phyloP scores from a whole-genome alignment of 2,329 filamentous ascomycete genomes.

The Gliomastix tumulicola region DNA sequence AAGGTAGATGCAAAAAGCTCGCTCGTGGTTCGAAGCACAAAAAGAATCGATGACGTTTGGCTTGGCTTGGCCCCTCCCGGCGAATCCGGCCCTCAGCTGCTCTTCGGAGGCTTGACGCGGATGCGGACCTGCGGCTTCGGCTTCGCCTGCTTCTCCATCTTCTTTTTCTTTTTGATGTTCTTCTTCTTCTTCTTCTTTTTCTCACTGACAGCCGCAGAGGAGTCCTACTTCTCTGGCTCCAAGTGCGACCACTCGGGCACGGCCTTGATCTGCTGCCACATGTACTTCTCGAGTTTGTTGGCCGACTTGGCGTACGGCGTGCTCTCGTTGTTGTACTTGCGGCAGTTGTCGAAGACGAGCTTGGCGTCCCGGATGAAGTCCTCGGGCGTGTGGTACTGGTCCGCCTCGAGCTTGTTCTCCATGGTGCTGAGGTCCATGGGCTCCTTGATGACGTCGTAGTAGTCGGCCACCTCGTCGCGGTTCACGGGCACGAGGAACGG shows the following conservation, averaged over 20 bases:
- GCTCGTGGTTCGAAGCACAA: too few species aligned
- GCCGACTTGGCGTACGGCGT: conserved; percentile 94
- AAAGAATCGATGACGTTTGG: too few species aligned
- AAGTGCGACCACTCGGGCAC: conserved; percentile 85
- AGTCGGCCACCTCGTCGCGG: conserved; percentile 93
- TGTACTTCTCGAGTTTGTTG: conserved; percentile 86
- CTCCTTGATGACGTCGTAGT: conserved; percentile 96
- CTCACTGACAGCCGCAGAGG: conserved; percentile 1
- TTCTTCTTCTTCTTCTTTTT: neutral
- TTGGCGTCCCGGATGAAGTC: conserved; percentile 87
- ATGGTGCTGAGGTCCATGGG: conserved; percentile 96
- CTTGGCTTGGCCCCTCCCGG: too few species aligned
- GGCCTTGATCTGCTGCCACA: conserved; percentile 88
- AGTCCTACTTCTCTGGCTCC: conserved; percentile 36
- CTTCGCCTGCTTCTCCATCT: neutral
- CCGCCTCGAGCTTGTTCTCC: conserved; percentile 91
- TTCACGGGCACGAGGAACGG: conserved; percentile 93
- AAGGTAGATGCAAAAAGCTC: too few species aligned
- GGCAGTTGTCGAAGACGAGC: conserved; percentile 90
- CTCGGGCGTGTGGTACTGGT: conserved; percentile 84
- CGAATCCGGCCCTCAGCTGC: too few species aligned
- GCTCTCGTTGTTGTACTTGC: conserved; percentile 91
- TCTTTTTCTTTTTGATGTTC: conserved; percentile 1
- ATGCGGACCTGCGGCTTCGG: too few species aligned
- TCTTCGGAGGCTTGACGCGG: too few species aligned